These are phyloP conservation scores for Auricularia auricula-judae DNA, from an alignment of 768 basidiomycete species.

Conservation along the genomic window DNA sequence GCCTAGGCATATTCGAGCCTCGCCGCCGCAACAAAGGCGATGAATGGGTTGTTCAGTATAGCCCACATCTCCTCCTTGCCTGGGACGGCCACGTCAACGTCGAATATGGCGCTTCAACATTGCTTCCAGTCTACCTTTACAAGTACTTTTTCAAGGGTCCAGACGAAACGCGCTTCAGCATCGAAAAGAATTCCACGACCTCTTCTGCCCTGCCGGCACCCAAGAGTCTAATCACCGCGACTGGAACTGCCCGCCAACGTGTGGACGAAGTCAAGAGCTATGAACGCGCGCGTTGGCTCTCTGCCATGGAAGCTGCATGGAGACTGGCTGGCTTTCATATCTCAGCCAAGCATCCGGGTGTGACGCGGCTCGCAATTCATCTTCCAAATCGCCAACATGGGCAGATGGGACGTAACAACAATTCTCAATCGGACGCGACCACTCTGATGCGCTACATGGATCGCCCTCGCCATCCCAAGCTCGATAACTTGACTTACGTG, in stretches of 20 bases:
- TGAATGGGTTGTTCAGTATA: constrained; percentile 2
- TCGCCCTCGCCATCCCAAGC: constrained; percentile 2
- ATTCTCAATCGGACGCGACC: constrained; percentile 4
- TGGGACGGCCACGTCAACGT: constrained; percentile 9
- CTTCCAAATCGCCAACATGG: constrained; percentile 10
- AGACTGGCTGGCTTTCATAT: constrained; percentile 25
- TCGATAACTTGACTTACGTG: background rate
- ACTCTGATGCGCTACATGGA: constrained; percentile 14
- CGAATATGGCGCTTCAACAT: constrained; percentile 1
- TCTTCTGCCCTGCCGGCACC: background rate
- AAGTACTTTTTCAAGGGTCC: constrained; percentile 12
- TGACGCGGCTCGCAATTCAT: constrained; percentile 25
- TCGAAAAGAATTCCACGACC: background rate
- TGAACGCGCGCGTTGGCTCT: constrained; percentile 22
- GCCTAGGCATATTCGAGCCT: background rate
- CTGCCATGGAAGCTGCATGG: constrained; percentile 27
- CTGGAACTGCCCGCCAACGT: too few species aligned
- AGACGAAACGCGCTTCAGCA: constrained; percentile 3
- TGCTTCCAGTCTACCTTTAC: constrained; percentile 9
- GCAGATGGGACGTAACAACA: constrained; percentile 14
- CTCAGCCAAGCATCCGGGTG: constrained; percentile 22
- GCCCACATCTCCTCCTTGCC: constrained; percentile 3
- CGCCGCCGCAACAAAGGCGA: background rate
- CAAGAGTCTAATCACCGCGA: too few species aligned
- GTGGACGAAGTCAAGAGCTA: constrained; percentile 27